Percentiles rank a stretch among this genome's conserved stretches.
Conservation (phyloP, 208 protist genomes). For the Tritrichomonas foetus region DNA sequence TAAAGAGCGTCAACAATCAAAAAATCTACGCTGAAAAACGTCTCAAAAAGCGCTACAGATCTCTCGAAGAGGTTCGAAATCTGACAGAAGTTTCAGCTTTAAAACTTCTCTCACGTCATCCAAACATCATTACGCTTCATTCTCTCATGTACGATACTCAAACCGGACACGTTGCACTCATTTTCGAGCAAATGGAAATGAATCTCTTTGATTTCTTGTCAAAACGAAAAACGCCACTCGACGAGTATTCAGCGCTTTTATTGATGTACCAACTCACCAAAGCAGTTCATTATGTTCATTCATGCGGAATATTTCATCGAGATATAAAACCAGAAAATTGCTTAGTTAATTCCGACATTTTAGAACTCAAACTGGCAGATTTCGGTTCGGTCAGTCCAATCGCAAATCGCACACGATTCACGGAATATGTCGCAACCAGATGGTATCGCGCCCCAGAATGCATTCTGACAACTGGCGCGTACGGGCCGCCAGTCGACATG, state of each 20-base stretch:
- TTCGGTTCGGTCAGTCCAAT: background rate
- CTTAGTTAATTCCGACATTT: background rate
- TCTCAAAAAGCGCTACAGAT: background rate
- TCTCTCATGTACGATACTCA: background rate
- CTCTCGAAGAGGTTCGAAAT: background rate
- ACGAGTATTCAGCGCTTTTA: background rate
- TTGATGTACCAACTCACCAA: background rate
- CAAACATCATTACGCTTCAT: background rate
- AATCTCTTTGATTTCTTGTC: background rate
- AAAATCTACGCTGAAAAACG: background rate
- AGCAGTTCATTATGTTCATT: background rate
- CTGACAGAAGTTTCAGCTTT: background rate
- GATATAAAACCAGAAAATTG: constrained; percentile 37
- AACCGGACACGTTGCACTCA: background rate
- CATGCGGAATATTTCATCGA: background rate
- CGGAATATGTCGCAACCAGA: constrained; percentile 29
- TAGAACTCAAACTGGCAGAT: background rate
- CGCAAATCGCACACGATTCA: background rate
- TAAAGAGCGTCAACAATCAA: background rate
- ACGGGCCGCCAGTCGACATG: constrained; percentile 44
- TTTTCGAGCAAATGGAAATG: constrained; percentile 17
- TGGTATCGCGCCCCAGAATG: constrained; percentile 31
- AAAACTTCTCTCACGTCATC: background rate
- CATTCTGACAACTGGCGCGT: background rate
- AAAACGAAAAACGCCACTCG: background rate